Evolutionary conservation across 2,329 filamentous ascomycete genomes (phyloP).

Genomic region (Coniochaeta hoffmannii): DNA sequence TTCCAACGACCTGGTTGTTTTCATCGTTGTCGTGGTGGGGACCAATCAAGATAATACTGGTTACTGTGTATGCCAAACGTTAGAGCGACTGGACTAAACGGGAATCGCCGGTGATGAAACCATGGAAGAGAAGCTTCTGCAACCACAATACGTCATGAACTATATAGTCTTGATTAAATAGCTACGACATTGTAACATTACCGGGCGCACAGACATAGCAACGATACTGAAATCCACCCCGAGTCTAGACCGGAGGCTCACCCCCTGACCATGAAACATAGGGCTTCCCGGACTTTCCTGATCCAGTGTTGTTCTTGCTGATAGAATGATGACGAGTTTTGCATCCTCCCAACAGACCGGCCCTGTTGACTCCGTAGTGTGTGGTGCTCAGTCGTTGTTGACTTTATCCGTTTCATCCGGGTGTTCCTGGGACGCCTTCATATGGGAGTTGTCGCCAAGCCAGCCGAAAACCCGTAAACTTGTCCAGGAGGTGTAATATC

Average conservation of each 20-base stretch:
- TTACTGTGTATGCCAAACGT: too few relatives aligned
- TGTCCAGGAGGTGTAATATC: background rate
- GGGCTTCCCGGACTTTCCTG: background rate
- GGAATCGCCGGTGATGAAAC: too few relatives aligned
- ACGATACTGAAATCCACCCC: background rate
- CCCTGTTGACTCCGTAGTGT: background rate
- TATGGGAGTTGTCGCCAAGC: background rate
- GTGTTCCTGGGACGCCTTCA: background rate
- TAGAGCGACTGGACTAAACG: too few relatives aligned
- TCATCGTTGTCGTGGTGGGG: too few relatives aligned
- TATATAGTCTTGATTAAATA: background rate
- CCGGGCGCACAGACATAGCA: background rate
- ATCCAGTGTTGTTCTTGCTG: background rate
- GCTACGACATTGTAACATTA: background rate
- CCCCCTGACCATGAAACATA: background rate
- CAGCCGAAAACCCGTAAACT: background rate
- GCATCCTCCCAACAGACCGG: background rate
- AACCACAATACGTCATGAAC: background rate
- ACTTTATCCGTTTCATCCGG: conserved; percentile 2
- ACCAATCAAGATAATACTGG: too few relatives aligned
- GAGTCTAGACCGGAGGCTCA: background rate
- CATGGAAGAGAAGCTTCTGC: background rate
- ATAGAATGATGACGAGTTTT: background rate
- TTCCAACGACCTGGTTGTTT: too few relatives aligned
- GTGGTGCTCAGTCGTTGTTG: background rate